Percentiles rank a stretch among this genome's conserved stretches.
These are phyloP conservation scores for Celoporthe dispersa DNA, from an alignment of 2,329 filamentous ascomycete genomes.

Conservation along the genomic window DNA sequence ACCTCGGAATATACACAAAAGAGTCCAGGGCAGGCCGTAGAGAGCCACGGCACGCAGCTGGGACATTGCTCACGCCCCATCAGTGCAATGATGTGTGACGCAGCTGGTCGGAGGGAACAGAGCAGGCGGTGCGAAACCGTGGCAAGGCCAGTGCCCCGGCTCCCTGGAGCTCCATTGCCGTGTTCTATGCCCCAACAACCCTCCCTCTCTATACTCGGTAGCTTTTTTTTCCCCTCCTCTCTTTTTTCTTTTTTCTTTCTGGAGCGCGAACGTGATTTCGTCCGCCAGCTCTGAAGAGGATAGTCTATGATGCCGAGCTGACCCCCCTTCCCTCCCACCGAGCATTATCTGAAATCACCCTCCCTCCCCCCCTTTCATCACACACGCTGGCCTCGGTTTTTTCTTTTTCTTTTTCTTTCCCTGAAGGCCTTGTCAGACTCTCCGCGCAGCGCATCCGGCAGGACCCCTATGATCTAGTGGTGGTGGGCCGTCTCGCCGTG, in stretches of 20 bases:
- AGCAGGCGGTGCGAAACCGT: neutral
- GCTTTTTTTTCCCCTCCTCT: neutral
- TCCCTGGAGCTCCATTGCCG: slow-evolving; percentile 14
- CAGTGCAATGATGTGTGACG: neutral
- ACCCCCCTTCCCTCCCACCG: too few species aligned
- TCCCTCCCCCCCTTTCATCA: neutral
- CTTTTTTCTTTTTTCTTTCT: neutral
- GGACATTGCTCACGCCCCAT: neutral
- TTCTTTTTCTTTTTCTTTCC: too few species aligned
- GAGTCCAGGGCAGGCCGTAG: neutral
- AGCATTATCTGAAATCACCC: slow-evolving; percentile 10
- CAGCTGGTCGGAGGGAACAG: neutral
- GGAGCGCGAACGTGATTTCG: neutral
- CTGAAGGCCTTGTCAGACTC: neutral
- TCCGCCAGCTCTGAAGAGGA: neutral
- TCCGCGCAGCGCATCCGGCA: neutral
- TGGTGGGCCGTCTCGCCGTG: slow-evolving; percentile 66
- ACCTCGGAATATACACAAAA: slow-evolving; percentile 13
- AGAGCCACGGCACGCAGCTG: neutral
- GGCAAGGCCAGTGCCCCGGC: neutral
- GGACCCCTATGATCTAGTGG: slow-evolving; percentile 50
- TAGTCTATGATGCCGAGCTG: neutral
- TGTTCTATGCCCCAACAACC: slow-evolving; percentile 13
- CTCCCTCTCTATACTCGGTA: neutral
- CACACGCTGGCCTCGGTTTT: neutral